Base-by-base conservation (phyloP, 2,329 filamentous ascomycete genomes). In the Endocalyx cinctus region DNA sequence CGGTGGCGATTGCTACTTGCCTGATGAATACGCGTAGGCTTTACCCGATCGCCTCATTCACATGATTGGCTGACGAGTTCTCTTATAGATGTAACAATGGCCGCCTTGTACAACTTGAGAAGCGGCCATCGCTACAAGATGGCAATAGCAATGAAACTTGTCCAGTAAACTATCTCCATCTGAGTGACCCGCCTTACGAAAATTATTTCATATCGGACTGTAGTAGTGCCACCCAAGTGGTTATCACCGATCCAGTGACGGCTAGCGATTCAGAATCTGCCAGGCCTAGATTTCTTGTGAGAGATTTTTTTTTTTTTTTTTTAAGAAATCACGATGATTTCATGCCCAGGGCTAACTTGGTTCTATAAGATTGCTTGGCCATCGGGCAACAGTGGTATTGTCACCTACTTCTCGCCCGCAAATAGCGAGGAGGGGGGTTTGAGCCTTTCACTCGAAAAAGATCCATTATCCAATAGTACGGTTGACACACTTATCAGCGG, bases 171-270 rank as follows among this genome's bases (percentile, higher is more conserved):
- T 51, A 48, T 30, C 35, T 55, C 7, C 54, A 60, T 15, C 58
- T 79, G 3, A 70, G 63, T 19, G 74, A 79, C 41, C 66, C 69
- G 2, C 77, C 77, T 0, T 79, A 81, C 39, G 64, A 76, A 25
- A 81, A 82, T 47, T 80, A 76, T 55, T 80, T 83, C 57, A 76
- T 79, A 43, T 80, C 76, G 0, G 77, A 82, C 48, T 82, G 77
- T 52, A 66, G 78, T 41, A 65, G 69, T 2, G 68, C 72, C 20
- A 66, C 67, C 5, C 78, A 82, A 43, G 73, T 77, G 0, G 69
- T 83, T 1, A 59, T 82, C 1, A 82, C 77, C 0, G 79, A 66
- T 38, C 77, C 78, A 11, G 52, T 70, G 0, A 46, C 63, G 2
- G 62, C 67, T 12, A 77, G 70, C 35, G 66, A 79, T 43, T 56